Conservation (phyloP, 352 stramenopile genomes). For the Phytophthora parvispora region DNA sequence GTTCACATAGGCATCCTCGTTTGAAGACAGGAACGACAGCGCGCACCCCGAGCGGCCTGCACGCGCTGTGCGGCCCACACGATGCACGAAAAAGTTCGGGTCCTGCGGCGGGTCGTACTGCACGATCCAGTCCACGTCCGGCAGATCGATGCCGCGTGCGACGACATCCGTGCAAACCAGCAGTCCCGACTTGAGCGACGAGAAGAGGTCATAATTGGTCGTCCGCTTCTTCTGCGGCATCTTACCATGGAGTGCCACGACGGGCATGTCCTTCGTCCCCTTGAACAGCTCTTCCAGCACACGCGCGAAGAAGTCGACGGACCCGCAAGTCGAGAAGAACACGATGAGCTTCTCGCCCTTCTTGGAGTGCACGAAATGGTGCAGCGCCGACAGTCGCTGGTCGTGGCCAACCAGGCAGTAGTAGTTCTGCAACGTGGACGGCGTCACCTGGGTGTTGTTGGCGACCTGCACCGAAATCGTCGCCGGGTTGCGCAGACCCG, state of each 20-base stretch:
- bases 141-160: constrained; percentile 98
- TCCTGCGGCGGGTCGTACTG: constrained; percentile 99
- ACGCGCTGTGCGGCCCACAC: constrained; percentile 98
- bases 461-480: constrained; percentile 98
- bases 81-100: constrained; percentile 99
- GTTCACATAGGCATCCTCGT: constrained; percentile 98
- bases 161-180: constrained; percentile 99
- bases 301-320: constrained; percentile 98
- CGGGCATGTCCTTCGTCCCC: constrained; percentile 40
- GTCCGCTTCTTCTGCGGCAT: constrained; percentile 94
- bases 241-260: constrained; percentile 95
- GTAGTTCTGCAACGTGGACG: constrained; percentile 93
- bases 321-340: constrained; percentile 99
- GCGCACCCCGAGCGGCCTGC: constrained; percentile 94
- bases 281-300: constrained; percentile 88
- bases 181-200: constrained; percentile 68
- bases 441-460: constrained; percentile 83
- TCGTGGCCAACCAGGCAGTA: constrained; percentile 96
- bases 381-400: constrained; percentile 94
- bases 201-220: constrained; percentile 82
- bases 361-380: constrained; percentile 95
- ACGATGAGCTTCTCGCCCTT: constrained; percentile 96
- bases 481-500: constrained; percentile 98
- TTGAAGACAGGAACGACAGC: constrained; percentile 96
- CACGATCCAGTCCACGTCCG: constrained; percentile 99